Conservation (phyloP, 2,329 filamentous ascomycete species). For the Penicillium digitatum region DNA sequence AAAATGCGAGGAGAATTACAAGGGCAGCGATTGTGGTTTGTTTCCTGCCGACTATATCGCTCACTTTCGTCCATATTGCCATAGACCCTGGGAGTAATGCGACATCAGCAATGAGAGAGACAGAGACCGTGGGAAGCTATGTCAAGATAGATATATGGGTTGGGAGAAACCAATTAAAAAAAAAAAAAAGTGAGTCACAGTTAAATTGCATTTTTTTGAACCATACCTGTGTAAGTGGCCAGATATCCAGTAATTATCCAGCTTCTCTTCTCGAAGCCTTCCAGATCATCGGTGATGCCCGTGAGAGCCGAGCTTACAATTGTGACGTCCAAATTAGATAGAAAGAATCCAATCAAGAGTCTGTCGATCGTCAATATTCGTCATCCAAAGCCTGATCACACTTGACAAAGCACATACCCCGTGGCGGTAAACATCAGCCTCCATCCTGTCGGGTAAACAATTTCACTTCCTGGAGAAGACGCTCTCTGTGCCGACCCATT, state of each 20-base stretch:
- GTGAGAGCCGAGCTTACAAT: slow-evolving; percentile 37
- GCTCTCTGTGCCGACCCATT: slow-evolving; percentile 22
- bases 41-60: slow-evolving; percentile 34
- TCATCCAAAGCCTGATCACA: not conserved
- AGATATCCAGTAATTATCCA: slow-evolving; percentile 38
- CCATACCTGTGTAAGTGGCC: slow-evolving; percentile 33
- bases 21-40: slow-evolving; percentile 21
- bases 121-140: not conserved
- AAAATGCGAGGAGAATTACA: slow-evolving; percentile 31
- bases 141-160: not conserved
- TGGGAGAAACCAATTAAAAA: not conserved
- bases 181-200: not conserved
- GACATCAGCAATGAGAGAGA: not conserved
- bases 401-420: slow-evolving; percentile 11
- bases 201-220: not conserved
- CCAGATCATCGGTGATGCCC: slow-evolving; percentile 32
- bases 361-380: slow-evolving; percentile 9
- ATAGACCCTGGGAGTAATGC: slow-evolving; percentile 22
- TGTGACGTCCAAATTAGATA: slow-evolving; percentile 34
- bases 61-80: slow-evolving; percentile 32
- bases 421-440: slow-evolving; percentile 20
- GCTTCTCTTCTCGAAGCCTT: slow-evolving; percentile 31
- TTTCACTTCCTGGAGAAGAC: slow-evolving; percentile 22
- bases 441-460: slow-evolving; percentile 26
- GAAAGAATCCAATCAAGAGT: slow-evolving; percentile 28